These are phyloP conservation scores for Trypanosoma cruzi DNA, from an alignment of 208 protist species.

Conservation along the genomic window DNA sequence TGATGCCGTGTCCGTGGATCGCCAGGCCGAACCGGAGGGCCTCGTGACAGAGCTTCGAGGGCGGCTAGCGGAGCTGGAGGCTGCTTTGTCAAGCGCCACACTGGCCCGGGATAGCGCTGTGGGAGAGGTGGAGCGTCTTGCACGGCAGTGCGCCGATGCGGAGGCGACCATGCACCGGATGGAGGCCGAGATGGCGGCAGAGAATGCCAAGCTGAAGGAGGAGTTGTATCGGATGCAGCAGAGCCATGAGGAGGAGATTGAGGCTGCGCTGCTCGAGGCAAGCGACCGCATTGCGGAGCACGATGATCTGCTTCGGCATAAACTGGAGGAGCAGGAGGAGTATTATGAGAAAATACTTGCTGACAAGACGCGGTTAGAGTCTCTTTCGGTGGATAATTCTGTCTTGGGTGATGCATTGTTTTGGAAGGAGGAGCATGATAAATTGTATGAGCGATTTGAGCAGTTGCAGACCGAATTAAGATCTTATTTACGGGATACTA, in stretches of 20 bases:
- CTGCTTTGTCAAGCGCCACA: slow-evolving; percentile 1
- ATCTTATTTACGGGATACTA: not conserved
- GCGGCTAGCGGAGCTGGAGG: slow-evolving; percentile 10
- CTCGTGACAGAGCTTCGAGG: not conserved
- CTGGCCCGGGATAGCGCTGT: not conserved
- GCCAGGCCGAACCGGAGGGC: not conserved
- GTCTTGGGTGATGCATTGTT: slow-evolving; percentile 5
- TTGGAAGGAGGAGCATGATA: slow-evolving; percentile 36
- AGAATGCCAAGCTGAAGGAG: slow-evolving; percentile 13
- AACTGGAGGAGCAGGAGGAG: slow-evolving; percentile 33
- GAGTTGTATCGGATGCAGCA: slow-evolving; percentile 22
- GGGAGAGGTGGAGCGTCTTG: not conserved
- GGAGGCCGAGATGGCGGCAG: slow-evolving; percentile 9
- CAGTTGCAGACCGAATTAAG: slow-evolving; percentile 46
- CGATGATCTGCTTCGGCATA: slow-evolving; percentile 42
- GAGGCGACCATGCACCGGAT: not conserved
- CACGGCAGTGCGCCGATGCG: not conserved
- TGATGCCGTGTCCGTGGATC: not conserved
- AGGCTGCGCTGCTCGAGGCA: slow-evolving; percentile 47
- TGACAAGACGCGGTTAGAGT: not conserved
- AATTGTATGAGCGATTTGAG: slow-evolving; percentile 39
- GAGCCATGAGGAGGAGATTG: slow-evolving; percentile 56
- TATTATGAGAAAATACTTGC: slow-evolving; percentile 4
- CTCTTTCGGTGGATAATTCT: not conserved
- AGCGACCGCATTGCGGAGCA: slow-evolving; percentile 53